These are phyloP conservation scores for Purshia tridentata DNA, from an alignment of 306 rosid genomes.

Conservation along the genomic window DNA sequence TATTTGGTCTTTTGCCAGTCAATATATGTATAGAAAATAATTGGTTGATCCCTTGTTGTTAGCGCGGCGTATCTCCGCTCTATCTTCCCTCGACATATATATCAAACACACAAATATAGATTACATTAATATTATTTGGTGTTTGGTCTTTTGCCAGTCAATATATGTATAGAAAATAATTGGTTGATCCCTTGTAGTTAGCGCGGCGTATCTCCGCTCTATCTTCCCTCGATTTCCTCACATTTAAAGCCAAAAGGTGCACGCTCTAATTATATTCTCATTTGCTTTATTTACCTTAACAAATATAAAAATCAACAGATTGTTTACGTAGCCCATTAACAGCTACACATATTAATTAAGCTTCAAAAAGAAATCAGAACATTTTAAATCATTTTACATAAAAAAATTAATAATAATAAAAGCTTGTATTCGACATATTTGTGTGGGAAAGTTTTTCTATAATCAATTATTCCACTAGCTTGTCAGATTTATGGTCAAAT, in stretches of 20 bases:
- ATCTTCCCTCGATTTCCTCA: conserved; percentile 69
- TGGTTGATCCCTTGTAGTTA: conserved; percentile 22
- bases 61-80: conserved; percentile 47
- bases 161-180: not conserved
- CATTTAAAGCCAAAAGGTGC: conserved; percentile 48
- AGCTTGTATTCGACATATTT: too few species aligned
- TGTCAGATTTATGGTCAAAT: not conserved
- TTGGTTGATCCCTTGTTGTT: conserved; percentile 25
- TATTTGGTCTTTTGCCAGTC: conserved; percentile 5
- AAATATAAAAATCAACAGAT: too few species aligned
- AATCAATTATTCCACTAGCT: not conserved
- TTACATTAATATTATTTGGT: too few species aligned
- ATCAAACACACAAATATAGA: too few species aligned
- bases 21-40: not conserved
- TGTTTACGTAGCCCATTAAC: not conserved
- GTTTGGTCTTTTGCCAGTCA: conserved; percentile 9
- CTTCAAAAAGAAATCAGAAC: not conserved
- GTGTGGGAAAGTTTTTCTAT: too few species aligned
- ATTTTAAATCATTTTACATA: too few species aligned
- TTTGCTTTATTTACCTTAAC: not conserved
- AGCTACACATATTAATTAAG: not conserved
- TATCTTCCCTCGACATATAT: too few species aligned
- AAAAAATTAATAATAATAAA: too few species aligned
- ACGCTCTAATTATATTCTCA: conserved; percentile 5
- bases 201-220: conserved; percentile 48